phyloP scores from a whole-genome alignment of 2,329 filamentous ascomycete genomes.

The Aspergillus awamori region DNA sequence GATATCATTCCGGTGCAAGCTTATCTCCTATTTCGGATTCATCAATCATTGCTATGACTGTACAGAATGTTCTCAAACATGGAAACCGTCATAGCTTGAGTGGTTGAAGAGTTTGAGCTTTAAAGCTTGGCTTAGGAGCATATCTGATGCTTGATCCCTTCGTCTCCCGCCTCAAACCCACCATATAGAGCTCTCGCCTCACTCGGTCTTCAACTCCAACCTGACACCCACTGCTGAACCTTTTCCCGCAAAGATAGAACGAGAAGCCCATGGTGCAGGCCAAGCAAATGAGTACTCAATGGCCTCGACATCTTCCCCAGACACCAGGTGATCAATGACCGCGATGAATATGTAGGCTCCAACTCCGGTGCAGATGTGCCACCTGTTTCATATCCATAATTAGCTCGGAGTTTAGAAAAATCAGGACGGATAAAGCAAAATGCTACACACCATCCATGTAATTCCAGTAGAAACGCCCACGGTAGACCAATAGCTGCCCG shows the following conservation, averaged over 20 bases:
- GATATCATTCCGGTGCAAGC: too few relatives aligned
- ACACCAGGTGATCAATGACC: slow-evolving; percentile 25
- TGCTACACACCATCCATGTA: slow-evolving; percentile 34
- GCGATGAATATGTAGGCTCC: slow-evolving; percentile 28
- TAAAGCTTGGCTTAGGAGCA: too few relatives aligned
- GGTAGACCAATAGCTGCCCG: slow-evolving; percentile 27
- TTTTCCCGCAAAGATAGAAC: slow-evolving; percentile 20
- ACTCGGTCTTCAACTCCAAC: neutral
- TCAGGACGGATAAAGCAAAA: neutral
- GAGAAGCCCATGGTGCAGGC: slow-evolving; percentile 25
- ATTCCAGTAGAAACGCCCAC: slow-evolving; percentile 31
- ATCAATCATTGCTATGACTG: too few relatives aligned
- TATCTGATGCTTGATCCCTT: too few relatives aligned
- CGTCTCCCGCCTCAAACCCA: too few relatives aligned
- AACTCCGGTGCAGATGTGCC: slow-evolving; percentile 28
- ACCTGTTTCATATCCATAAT: slow-evolving; percentile 12
- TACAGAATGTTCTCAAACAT: too few relatives aligned
- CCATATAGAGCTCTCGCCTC: neutral
- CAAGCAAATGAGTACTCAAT: slow-evolving; percentile 20
- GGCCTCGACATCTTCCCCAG: slow-evolving; percentile 11
- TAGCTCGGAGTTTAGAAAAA: neutral
- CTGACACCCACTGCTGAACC: neutral
- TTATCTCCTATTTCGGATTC: too few relatives aligned
- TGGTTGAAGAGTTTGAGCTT: too few relatives aligned
- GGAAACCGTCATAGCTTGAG: too few relatives aligned